Evolutionary conservation across 768 basidiomycete species (phyloP).

Genomic region (Leccinum arenicola): DNA sequence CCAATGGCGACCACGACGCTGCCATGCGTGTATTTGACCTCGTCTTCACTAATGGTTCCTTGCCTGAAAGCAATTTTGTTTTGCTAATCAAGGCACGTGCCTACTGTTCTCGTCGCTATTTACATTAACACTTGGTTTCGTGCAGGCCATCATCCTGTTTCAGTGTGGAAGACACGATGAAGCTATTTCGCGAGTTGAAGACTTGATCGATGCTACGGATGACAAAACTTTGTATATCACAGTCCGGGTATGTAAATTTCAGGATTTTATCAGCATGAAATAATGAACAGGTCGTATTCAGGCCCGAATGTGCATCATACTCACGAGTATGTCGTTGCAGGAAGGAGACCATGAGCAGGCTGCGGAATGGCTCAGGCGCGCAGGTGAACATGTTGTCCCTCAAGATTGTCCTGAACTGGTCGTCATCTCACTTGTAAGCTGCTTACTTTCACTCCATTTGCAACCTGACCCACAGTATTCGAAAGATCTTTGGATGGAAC

Average conservation of each 20-base stretch:
- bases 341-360: background rate
- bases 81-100: slow-evolving; percentile 10
- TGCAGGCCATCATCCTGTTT: slow-evolving; percentile 8
- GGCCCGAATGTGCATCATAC: slow-evolving; percentile 8
- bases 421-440: slow-evolving; percentile 10
- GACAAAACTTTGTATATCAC: background rate
- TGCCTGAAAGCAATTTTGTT: slow-evolving; percentile 3
- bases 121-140: background rate
- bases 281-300: background rate
- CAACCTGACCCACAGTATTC: background rate
- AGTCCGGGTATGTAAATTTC: background rate
- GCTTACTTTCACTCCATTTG: rapidly evolving
- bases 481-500: slow-evolving; percentile 12
- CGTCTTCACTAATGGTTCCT: background rate
- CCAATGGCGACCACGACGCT: too few relatives aligned
- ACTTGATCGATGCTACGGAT: background rate
- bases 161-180: slow-evolving; percentile 2
- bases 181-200: background rate
- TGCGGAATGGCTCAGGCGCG: too few relatives aligned
- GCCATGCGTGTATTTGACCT: too few relatives aligned
- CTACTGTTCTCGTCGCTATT: rapidly evolving
- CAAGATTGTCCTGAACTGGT: background rate
- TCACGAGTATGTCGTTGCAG: background rate
- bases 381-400: background rate
- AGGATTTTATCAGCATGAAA: too few relatives aligned